Conservation (phyloP, 176 grass and related monocot species). For the Juncus inflexus region DNA sequence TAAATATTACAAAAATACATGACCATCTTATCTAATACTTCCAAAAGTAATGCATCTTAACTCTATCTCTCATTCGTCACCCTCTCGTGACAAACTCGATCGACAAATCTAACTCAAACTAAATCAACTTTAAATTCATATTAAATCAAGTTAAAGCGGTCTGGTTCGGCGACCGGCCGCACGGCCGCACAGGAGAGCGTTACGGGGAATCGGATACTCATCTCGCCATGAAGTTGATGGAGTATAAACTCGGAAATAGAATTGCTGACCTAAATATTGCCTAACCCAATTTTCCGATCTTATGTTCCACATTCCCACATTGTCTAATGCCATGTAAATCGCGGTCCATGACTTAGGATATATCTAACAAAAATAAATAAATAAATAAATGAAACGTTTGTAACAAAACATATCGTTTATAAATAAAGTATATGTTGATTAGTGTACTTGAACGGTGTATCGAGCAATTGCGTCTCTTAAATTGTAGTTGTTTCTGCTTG, state of each 20-base stretch:
- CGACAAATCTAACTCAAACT: background rate
- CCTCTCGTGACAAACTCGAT: slow-evolving; percentile 51
- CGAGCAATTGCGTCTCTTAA: slow-evolving; percentile 69
- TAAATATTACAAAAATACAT: too few relatives aligned
- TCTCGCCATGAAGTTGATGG: slow-evolving; percentile 75
- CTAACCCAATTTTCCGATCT: slow-evolving; percentile 76
- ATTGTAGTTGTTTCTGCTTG: slow-evolving; percentile 72
- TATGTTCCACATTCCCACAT: slow-evolving; percentile 90
- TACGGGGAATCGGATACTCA: slow-evolving; percentile 77
- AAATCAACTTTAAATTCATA: background rate
- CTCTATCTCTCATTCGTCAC: slow-evolving; percentile 32
- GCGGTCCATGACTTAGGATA: slow-evolving; percentile 85
- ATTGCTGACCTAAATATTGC: slow-evolving; percentile 87
- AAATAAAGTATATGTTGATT: slow-evolving; percentile 4
- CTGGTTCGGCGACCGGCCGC: slow-evolving; percentile 61
- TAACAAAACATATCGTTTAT: background rate
- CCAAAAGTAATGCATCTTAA: too few relatives aligned
- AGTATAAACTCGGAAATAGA: slow-evolving; percentile 83
- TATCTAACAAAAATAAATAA: slow-evolving; percentile 49
- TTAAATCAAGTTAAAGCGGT: slow-evolving; percentile 35
- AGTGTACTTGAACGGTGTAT: slow-evolving; percentile 71
- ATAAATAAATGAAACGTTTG: background rate
- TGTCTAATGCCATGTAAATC: slow-evolving; percentile 86
- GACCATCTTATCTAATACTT: too few relatives aligned
- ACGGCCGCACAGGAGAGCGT: slow-evolving; percentile 79